Evolutionary conservation across 2,329 filamentous ascomycete genomes (phyloP).

Genomic region (Zymoseptoria passerinii): DNA sequence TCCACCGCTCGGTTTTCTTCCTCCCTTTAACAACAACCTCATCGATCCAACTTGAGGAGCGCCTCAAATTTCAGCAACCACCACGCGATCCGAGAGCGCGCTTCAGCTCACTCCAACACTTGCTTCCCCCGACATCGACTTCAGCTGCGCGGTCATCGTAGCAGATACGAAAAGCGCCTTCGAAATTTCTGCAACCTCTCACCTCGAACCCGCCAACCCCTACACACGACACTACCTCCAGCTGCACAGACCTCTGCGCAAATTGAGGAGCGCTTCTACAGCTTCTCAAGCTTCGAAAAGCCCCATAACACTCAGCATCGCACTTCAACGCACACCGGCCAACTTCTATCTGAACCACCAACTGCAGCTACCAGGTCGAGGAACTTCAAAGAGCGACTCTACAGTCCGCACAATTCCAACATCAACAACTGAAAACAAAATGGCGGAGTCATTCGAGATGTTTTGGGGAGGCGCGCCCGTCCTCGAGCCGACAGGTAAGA

Average conservation of each 20-base stretch:
- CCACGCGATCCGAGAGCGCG: neutral
- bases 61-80: neutral
- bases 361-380: neutral
- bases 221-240: neutral
- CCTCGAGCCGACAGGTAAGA: conserved; percentile 8
- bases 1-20: neutral
- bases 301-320: too few relatives aligned
- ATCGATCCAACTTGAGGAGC: neutral
- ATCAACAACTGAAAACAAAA: neutral
- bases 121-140: neutral
- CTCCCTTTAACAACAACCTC: neutral
- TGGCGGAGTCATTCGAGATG: conserved; percentile 7
- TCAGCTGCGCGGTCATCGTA: neutral
- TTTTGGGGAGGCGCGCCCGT: conserved; percentile 15
- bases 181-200: too few relatives aligned
- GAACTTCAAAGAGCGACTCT: neutral
- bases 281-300: neutral
- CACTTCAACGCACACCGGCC: neutral
- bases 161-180: too few relatives aligned
- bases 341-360: neutral
- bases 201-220: neutral
- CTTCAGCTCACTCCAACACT: neutral
- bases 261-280: neutral
- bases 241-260: neutral
- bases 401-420: neutral